These are phyloP conservation scores for Apiosordaria backusii DNA, from an alignment of 495 filamentous ascomycete genomes.

Conservation along the genomic window DNA sequence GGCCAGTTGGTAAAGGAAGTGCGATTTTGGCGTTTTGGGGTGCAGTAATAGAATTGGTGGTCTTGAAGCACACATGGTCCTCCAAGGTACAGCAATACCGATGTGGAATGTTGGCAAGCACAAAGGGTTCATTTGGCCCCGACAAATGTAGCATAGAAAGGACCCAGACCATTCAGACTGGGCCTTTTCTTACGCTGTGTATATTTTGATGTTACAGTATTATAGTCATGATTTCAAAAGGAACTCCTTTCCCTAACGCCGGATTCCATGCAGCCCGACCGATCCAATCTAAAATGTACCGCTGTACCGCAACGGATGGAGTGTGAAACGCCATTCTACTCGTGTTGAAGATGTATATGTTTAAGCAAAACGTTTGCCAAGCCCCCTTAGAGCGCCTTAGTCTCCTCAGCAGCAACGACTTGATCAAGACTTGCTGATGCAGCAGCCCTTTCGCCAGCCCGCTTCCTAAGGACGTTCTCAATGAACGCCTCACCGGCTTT, in stretches of 20 bases:
- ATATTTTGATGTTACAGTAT: conserved; percentile 27
- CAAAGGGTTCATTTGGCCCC: conserved; percentile 2
- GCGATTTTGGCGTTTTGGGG: neutral
- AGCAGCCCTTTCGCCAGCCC: conserved; percentile 49
- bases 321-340: conserved; percentile 17
- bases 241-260: conserved; percentile 15
- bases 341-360: conserved; percentile 11
- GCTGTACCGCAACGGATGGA: conserved; percentile 2
- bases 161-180: neutral
- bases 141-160: conserved; percentile 6
- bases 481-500: conserved; percentile 99
- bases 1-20: conserved; percentile 76
- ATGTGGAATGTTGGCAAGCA: too few species aligned
- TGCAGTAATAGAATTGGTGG: neutral
- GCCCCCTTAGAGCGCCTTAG: conserved; percentile 16
- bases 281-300: conserved; percentile 6
- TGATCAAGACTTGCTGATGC: conserved; percentile 22
- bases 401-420: conserved; percentile 25
- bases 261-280: conserved; percentile 14
- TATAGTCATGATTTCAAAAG: conserved; percentile 11
- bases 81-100: neutral
- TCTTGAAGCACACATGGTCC: neutral
- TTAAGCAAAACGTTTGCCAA: conserved; percentile 9
- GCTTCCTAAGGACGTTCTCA: conserved; percentile 94
- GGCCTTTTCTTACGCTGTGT: conserved; percentile 2